Evolutionary conservation across 345 rosid species (phyloP).

Genomic region (Eutrema heterophyllum): DNA sequence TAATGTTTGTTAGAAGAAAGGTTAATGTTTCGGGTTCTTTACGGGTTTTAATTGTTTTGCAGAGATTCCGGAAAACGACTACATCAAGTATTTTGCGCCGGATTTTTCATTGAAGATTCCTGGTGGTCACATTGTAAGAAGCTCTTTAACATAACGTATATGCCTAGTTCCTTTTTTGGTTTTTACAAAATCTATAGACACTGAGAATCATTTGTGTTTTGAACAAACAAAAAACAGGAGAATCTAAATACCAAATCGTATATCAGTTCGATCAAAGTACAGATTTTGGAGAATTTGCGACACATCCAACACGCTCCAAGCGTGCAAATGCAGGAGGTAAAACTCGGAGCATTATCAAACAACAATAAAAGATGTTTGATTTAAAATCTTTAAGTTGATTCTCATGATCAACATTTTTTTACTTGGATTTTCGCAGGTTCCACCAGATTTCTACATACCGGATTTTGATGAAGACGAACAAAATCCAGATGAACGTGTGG

Average conservation of each 20-base stretch:
- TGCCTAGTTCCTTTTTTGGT: not conserved
- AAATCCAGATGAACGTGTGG: conserved; percentile 78
- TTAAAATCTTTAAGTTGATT: no score
- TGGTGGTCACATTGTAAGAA: conserved; percentile 70
- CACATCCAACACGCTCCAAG: conserved; percentile 92
- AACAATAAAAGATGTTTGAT: no score
- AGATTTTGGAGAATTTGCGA: conserved; percentile 87
- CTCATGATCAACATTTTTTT: not conserved
- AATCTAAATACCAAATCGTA: conserved; percentile 85
- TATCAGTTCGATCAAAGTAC: conserved; percentile 73
- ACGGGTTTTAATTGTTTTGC: conserved; percentile 25
- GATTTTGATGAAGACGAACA: conserved; percentile 91
- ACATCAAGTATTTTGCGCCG: conserved; percentile 82
- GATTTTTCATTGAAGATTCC: conserved; percentile 84
- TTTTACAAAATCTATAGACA: not conserved
- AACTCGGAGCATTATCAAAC: conserved; percentile 4
- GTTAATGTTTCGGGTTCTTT: not conserved
- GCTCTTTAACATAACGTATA: not conserved
- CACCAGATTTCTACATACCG: conserved; percentile 91
- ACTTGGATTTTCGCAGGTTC: conserved; percentile 77
- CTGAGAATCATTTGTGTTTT: not conserved
- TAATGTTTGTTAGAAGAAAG: not conserved
- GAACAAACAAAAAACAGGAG: conserved; percentile 48
- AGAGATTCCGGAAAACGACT: conserved; percentile 94
- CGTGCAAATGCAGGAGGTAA: conserved; percentile 96